Base-by-base conservation (phyloP, 805 yeast genomes). In the Lipomyces kockii region DNA sequence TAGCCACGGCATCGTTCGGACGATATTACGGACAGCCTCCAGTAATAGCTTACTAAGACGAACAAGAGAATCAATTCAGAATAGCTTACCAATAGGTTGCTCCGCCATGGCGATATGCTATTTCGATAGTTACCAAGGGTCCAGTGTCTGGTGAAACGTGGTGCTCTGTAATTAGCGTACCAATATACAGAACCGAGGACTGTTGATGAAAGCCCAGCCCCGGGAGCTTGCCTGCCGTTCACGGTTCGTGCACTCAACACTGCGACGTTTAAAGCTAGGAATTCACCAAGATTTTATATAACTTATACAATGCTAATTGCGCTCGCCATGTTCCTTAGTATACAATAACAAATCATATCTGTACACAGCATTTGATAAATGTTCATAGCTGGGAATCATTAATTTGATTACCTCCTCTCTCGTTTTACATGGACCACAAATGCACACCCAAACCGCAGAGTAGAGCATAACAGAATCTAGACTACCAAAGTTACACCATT, bases 11-110 rank as follows among this genome's bases (percentile, higher is more conserved):
- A 17, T 20, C 27, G 27, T 37, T 37, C 12, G 12, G 39, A 29
- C 39, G 39, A 35, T 6, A 25, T 29, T 3, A 9, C 14, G 46
- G 20, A 51, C 14, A 34, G 32, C 8, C 4, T 20, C 14, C 17
- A 11, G 54, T 7, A 22, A 43, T 39, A n/a, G 54, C 25, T 22
- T 43, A 17, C 62, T n/a, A 34, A 12, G 3, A 54, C 62, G 35
- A 59, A 12, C 8, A 25, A 8, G 11, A 20, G 9, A 20, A 14
- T 27, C 27, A 56, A 55, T 20, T 22, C n/a, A 27, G 9, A 20
- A 11, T 5, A 49, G 69, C 77, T 58, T 71, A 75, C 78, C 78
- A 72, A 75, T 75, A 65, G 78, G 77, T 60, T 75, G 78, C 62
- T 75, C 78, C 58, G 76, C 73, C 77, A 74, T 75, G 55, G 55